Evolutionary conservation across 2,329 filamentous ascomycete genomes (phyloP).

Genomic region (Acrocalymma vagum): DNA sequence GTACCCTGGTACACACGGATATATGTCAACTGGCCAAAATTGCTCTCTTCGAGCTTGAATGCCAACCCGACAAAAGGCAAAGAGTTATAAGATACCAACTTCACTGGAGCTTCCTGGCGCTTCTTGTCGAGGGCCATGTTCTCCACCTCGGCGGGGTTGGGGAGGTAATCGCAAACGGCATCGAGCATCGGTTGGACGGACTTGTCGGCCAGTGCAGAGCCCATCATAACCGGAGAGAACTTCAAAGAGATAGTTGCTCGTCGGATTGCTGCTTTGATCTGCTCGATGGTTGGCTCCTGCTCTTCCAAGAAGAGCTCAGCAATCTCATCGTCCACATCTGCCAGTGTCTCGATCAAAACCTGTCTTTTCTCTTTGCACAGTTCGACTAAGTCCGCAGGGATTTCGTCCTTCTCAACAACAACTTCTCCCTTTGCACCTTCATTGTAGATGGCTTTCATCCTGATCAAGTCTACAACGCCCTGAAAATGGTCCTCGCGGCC

Average conservation of each 20-base stretch:
- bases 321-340: conserved; percentile 97
- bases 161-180: conserved; percentile 93
- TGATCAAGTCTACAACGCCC: conserved; percentile 90
- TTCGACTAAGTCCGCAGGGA: conserved; percentile 80
- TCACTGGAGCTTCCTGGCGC: conserved; percentile 79
- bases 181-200: conserved; percentile 96
- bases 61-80: conserved; percentile 94
- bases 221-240: conserved; percentile 96
- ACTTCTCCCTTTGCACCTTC: conserved; percentile 81
- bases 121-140: conserved; percentile 89
- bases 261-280: conserved; percentile 93
- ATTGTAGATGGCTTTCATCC: conserved; percentile 94
- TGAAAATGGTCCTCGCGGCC: conserved; percentile 90
- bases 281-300: conserved; percentile 75
- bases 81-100: conserved; percentile 91
- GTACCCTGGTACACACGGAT: conserved; percentile 97
- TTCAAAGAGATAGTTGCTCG: conserved; percentile 87
- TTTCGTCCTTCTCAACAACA: conserved; percentile 78
- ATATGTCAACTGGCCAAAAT: conserved; percentile 97
- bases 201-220: conserved; percentile 93
- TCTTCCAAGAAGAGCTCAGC: conserved; percentile 95
- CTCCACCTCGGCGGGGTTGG: conserved; percentile 87
- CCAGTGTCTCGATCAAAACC: conserved; percentile 90
- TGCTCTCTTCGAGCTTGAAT: conserved; percentile 99
- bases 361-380: conserved; percentile 83